Base-by-base conservation (phyloP, 2,329 filamentous ascomycete genomes). In the Rugonectria rugulosa region DNA sequence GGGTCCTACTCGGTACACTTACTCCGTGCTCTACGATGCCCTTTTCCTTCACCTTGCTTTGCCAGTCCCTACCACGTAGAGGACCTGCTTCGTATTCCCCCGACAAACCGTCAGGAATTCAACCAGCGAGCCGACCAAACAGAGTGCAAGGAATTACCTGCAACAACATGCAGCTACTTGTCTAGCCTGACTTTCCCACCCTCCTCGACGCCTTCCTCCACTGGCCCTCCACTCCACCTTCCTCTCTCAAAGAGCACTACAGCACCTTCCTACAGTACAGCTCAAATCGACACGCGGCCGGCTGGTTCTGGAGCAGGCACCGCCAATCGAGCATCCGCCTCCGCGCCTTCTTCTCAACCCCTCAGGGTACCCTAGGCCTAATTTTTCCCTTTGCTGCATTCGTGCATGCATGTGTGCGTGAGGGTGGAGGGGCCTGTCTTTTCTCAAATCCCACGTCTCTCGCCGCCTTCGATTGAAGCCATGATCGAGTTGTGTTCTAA, bases 261-360 rank as follows among this genome's bases (percentile, higher is more conserved):
- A 32, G 48, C 48, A 44, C 41, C 46, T 46, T 40, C 20, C 19
- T 24, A 40, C 37, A 40, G 37, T 24, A 40, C 37, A 40, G 37
- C 19, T 40, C 20, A 24, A 40, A 37, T 41, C 44, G 53, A 56
- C 53, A 56, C 53, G 53, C 53, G 53, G 53, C 53, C 46, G 34
- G 53, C 53, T 51, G 34, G 24, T 41, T 44, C 36, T 56, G 41
- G 46, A 46, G 36, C 46, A 19, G 19, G 27, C 21, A 17, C 27
- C 23, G 27, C 53, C 53, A 56, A 56, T 50, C 20, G 36, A 36
- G 26, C 27, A 21, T 14, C 26, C 38, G 41, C 24, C 17, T 40
- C 36, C 19, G n/a, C n/a, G 42, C 27, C 36, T 42, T 43, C 41
- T 34, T 37, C 41, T 29, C 46, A 40, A 38, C 42, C 52, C 29